Conservation (phyloP, 441 rosid genomes). For the Gossypium gossypioides region DNA sequence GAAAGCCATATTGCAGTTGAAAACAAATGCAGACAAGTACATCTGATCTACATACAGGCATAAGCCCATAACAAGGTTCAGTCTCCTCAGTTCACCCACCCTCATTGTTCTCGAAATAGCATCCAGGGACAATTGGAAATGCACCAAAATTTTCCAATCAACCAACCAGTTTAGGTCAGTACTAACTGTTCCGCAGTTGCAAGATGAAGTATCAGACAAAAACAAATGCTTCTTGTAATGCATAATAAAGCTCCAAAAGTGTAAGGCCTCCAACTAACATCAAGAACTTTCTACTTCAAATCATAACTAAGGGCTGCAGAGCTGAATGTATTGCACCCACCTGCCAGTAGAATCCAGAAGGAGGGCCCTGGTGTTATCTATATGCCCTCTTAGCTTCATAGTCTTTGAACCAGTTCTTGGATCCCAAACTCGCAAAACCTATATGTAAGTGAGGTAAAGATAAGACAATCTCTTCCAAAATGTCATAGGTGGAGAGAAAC, state of each 20-base stretch:
- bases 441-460: slow-evolving; percentile 15
- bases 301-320: not conserved
- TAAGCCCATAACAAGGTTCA: not conserved
- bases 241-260: not conserved
- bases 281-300: not conserved
- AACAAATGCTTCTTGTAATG: not conserved
- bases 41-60: not conserved
- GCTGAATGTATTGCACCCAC: slow-evolving; percentile 29
- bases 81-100: not conserved
- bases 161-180: not conserved
- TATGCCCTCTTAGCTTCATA: slow-evolving; percentile 93
- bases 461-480: not conserved
- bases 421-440: slow-evolving; percentile 99
- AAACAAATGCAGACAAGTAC: not conserved
- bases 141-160: not conserved
- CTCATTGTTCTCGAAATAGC: not conserved
- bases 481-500: not conserved
- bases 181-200: not conserved
- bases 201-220: not conserved
- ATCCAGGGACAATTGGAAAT: not conserved
- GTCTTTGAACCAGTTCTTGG: slow-evolving; percentile 93
- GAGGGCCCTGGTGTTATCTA: slow-evolving; percentile 84
- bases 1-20: not conserved
- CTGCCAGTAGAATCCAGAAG: slow-evolving; percentile 93
- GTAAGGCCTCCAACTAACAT: not conserved